Conservation (phyloP, 164 flowering plant species). For the Protea cynaroides region DNA sequence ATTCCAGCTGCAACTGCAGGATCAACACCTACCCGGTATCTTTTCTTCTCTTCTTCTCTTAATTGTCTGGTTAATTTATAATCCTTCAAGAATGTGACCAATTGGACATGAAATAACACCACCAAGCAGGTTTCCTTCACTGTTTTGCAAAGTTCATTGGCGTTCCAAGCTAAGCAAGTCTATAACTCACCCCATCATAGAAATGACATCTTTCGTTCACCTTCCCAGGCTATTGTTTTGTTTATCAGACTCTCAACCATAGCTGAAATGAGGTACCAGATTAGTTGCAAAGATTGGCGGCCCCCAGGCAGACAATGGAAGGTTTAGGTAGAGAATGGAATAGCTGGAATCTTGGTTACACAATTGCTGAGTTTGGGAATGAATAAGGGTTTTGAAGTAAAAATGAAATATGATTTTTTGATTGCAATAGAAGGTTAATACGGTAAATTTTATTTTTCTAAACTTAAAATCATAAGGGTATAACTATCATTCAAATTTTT, state of each 20-base stretch:
- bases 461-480: too few relatives aligned
- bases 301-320: background rate
- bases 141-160: background rate
- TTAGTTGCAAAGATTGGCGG: constrained; percentile 9
- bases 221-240: constrained; percentile 77
- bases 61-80: constrained; percentile 66
- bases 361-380: too few relatives aligned
- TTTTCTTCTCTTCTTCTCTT: constrained; percentile 76
- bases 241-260: constrained; percentile 71
- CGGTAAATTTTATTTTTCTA: too few relatives aligned
- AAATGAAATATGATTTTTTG: too few relatives aligned
- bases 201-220: constrained; percentile 50
- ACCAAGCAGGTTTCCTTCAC: background rate
- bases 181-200: constrained; percentile 76
- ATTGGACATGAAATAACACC: constrained; percentile 40
- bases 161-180: background rate
- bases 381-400: too few relatives aligned
- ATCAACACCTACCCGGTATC: constrained; percentile 47
- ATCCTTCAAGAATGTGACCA: constrained; percentile 70
- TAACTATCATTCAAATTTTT: too few relatives aligned
- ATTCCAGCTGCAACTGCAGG: background rate
- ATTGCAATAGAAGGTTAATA: too few relatives aligned
- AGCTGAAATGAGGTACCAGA: constrained; percentile 35
- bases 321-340: background rate
- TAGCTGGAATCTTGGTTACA: constrained; percentile 87